These are phyloP conservation scores for Tillandsia fasciculata DNA, from an alignment of 176 grass and related monocot genomes.

Conservation along the genomic window DNA sequence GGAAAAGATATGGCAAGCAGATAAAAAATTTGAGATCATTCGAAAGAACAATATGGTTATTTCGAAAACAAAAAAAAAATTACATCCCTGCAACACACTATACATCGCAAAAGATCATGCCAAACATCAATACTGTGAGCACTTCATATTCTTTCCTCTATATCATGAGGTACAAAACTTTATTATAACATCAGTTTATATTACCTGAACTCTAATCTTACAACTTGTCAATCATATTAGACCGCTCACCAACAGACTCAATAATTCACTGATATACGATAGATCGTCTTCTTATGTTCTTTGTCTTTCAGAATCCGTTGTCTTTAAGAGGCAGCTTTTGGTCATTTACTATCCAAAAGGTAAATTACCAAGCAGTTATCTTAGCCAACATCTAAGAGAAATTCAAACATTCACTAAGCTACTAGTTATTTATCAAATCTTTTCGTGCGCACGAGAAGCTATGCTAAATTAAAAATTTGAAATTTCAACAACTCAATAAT, in stretches of 20 bases:
- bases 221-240: neutral
- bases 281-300: no score
- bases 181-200: neutral
- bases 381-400: neutral
- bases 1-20: no score
- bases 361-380: neutral
- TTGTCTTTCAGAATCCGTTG: neutral
- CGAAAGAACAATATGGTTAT: no score
- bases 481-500: neutral
- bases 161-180: no score
- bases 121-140: no score
- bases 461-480: neutral
- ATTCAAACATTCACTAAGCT: neutral
- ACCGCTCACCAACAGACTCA: neutral
- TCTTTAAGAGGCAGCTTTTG: neutral
- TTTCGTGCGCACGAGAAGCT: conserved; percentile 1
- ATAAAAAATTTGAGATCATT: no score
- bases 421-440: neutral
- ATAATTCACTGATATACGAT: neutral
- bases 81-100: no score
- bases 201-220: neutral
- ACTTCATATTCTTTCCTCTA: no score
- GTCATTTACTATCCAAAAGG: neutral
- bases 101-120: no score
- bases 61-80: no score